Percentiles rank a stretch among this genome's conserved stretches.
These are phyloP conservation scores for Salix koriyanagi DNA, from an alignment of 345 rosid species.

Conservation along the genomic window DNA sequence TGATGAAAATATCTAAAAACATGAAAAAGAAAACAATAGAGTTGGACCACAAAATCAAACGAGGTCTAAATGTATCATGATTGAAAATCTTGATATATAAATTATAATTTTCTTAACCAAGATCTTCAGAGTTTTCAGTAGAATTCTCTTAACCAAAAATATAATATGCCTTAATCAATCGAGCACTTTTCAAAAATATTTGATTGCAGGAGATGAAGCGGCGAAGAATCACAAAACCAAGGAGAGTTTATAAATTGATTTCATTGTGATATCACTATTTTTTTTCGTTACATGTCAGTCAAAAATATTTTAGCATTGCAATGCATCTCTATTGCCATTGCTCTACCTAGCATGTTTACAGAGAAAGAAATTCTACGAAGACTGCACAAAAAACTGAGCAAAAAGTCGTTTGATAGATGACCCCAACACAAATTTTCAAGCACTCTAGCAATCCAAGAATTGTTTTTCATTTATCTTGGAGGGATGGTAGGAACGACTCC, in stretches of 20 bases:
- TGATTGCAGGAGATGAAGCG: too few relatives aligned
- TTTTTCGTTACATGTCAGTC: background rate
- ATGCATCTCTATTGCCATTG: background rate
- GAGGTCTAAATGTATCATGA: too few relatives aligned
- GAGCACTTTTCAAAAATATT: too few relatives aligned
- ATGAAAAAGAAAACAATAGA: too few relatives aligned
- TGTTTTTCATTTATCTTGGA: slow-evolving; percentile 46
- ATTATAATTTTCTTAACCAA: too few relatives aligned
- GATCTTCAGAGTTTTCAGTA: too few relatives aligned
- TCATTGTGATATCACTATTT: background rate
- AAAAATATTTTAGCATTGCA: background rate
- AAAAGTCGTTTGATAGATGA: background rate
- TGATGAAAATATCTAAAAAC: too few relatives aligned
- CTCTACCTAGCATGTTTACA: background rate
- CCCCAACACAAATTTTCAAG: background rate
- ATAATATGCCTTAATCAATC: too few relatives aligned
- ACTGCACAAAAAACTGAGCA: background rate
- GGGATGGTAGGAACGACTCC: slow-evolving; percentile 59
- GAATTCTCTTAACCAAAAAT: too few relatives aligned
- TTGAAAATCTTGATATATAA: too few relatives aligned
- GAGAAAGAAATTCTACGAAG: background rate
- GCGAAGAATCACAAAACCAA: background rate
- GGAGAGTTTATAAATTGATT: background rate
- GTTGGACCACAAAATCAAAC: too few relatives aligned
- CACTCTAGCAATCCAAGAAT: background rate